These are phyloP conservation scores for Diaporthe amygdali DNA, from an alignment of 2,329 filamentous ascomycete species.

Conservation along the genomic window DNA sequence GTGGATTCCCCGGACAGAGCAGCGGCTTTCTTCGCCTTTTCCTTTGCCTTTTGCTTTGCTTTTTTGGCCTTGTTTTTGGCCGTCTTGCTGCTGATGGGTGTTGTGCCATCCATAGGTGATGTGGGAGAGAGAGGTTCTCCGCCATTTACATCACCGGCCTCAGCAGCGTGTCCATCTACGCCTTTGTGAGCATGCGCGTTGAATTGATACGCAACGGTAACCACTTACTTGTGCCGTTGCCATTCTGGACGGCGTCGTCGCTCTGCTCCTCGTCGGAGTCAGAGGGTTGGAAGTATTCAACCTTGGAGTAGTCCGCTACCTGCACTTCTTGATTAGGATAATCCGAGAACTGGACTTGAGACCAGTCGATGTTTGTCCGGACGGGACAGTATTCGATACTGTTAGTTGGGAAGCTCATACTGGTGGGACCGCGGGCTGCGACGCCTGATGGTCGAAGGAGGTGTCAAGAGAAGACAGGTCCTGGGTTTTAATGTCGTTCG, in stretches of 20 bases:
- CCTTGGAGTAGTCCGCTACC: constrained; percentile 45
- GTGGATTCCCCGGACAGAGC: constrained; percentile 11
- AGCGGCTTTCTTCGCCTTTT: constrained; percentile 26
- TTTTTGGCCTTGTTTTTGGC: constrained; percentile 28
- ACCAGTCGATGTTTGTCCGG: constrained; percentile 44
- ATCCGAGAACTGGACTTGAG: constrained; percentile 46
- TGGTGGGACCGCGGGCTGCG: constrained; percentile 37
- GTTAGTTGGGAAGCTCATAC: constrained; percentile 46
- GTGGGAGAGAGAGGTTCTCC: constrained; percentile 21
- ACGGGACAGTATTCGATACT: constrained; percentile 44
- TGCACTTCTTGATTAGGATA: constrained; percentile 43
- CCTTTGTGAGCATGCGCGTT: not conserved
- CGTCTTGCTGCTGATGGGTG: constrained; percentile 26
- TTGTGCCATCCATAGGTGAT: constrained; percentile 7
- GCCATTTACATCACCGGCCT: constrained; percentile 16
- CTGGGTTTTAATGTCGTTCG: constrained; percentile 36
- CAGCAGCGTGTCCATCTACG: constrained; percentile 1
- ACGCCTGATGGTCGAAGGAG: constrained; percentile 31
- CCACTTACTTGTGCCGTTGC: constrained; percentile 19
- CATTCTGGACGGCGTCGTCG: constrained; percentile 27
- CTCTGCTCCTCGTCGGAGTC: constrained; percentile 47
- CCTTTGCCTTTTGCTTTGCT: constrained; percentile 28
- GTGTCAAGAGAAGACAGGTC: constrained; percentile 35
- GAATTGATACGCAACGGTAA: not conserved
- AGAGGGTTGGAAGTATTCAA: constrained; percentile 45